Conservation (phyloP, 2,329 filamentous ascomycete species). For the Alternaria panax region DNA sequence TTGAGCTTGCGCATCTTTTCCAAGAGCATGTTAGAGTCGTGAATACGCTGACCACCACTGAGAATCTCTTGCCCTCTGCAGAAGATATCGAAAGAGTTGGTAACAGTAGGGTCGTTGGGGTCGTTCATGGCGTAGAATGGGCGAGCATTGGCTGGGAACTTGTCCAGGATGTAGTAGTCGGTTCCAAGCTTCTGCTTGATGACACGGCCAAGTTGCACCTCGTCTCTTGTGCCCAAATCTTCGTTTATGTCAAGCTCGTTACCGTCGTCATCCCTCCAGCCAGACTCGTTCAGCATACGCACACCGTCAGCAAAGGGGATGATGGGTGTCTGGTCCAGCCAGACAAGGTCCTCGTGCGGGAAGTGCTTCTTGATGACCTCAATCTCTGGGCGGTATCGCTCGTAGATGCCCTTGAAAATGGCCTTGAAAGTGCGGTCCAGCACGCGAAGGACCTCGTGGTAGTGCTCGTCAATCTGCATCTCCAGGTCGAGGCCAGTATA, state of each 20-base stretch:
- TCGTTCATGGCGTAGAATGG: constrained; percentile 94
- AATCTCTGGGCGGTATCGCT: constrained; percentile 73
- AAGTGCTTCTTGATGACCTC: constrained; percentile 83
- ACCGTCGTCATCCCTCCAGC: constrained; percentile 79
- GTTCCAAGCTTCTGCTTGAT: constrained; percentile 87
- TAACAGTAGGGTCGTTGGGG: constrained; percentile 72
- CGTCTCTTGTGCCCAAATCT: constrained; percentile 83
- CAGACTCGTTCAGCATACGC: constrained; percentile 78
- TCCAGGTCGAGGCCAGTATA: constrained; percentile 93
- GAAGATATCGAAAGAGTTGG: constrained; percentile 96
- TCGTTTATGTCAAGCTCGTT: constrained; percentile 74
- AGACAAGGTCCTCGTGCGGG: constrained; percentile 85
- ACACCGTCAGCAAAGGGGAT: constrained; percentile 82
- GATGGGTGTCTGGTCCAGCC: constrained; percentile 83
- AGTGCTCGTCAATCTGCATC: constrained; percentile 88
- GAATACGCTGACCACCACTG: constrained; percentile 91
- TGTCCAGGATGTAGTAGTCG: constrained; percentile 94
- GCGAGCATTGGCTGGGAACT: constrained; percentile 82
- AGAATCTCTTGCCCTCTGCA: constrained; percentile 91
- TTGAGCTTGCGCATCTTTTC: constrained; percentile 78
- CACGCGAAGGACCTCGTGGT: constrained; percentile 82
- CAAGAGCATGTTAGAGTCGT: constrained; percentile 76
- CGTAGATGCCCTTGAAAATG: constrained; percentile 76
- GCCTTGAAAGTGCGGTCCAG: constrained; percentile 83
- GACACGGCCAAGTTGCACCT: constrained; percentile 83